These are phyloP conservation scores for Phytophthora cryptogea DNA, from an alignment of 352 stramenopile genomes.

Conservation along the genomic window DNA sequence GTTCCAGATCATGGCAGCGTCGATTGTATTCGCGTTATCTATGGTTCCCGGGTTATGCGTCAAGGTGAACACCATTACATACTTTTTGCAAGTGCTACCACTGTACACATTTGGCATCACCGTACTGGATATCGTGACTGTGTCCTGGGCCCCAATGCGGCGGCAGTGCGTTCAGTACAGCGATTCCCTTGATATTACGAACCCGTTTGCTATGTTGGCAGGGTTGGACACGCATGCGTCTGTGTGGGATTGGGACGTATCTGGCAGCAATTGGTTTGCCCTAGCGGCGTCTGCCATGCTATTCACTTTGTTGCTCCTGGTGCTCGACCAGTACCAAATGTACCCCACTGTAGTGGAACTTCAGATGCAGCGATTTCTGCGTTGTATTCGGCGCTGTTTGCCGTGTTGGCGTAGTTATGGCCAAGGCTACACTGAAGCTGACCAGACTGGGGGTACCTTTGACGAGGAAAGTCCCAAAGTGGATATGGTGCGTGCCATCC, in stretches of 20 bases:
- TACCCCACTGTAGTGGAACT: conserved; percentile 64
- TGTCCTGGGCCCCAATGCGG: conserved; percentile 48
- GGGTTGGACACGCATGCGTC: conserved; percentile 16
- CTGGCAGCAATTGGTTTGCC: conserved; percentile 43
- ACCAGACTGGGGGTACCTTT: conserved; percentile 20
- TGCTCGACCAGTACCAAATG: conserved; percentile 69
- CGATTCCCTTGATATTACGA: conserved; percentile 13
- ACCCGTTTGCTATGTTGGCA: conserved; percentile 28
- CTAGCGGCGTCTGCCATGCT: conserved; percentile 43
- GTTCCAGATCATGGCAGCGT: conserved; percentile 71
- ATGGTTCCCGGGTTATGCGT: conserved; percentile 56
- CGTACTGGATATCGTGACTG: conserved; percentile 56
- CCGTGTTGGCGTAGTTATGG: conserved; percentile 21
- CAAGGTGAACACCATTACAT: conserved; percentile 42
- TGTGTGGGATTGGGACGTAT: conserved; percentile 63
- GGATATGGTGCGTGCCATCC: conserved; percentile 52
- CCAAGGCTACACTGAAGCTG: conserved; percentile 32
- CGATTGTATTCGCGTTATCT: conserved; percentile 50
- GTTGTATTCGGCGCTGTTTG: conserved; percentile 18
- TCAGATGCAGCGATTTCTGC: conserved; percentile 30
- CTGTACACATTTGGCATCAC: conserved; percentile 61
- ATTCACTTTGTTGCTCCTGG: conserved; percentile 61
- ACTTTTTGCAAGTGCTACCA: conserved; percentile 62
- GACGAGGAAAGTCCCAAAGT: conserved; percentile 35
- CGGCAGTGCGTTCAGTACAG: conserved; percentile 42